A percentile compares a stretch with the other conserved stretches of the same genome.
Evolutionary conservation across 2,329 filamentous ascomycete species (phyloP).

Genomic region (Colletotrichum lupini): DNA sequence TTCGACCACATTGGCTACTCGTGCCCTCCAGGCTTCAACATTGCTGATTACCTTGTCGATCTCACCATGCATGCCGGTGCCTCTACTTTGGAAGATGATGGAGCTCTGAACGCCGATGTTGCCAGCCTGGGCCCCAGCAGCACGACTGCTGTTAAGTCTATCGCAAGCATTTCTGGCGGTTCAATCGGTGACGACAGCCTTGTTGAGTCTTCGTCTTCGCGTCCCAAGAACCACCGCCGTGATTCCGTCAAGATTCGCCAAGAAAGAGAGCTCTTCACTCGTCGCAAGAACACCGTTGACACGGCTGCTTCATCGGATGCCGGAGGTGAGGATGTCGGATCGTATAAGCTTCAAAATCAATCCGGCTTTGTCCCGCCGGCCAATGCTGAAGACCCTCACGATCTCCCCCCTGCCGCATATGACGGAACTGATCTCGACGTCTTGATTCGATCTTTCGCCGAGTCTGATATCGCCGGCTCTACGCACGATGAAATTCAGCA

Average conservation of each 20-base stretch:
- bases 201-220: slow-evolving; percentile 68
- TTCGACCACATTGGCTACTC: slow-evolving; percentile 93
- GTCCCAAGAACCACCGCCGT: slow-evolving; percentile 77
- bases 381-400: slow-evolving; percentile 76
- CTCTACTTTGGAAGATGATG: slow-evolving; percentile 69
- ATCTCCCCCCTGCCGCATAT: slow-evolving; percentile 68
- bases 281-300: slow-evolving; percentile 74
- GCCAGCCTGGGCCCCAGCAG: slow-evolving; percentile 84
- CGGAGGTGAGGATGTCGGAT: slow-evolving; percentile 61
- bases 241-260: slow-evolving; percentile 88
- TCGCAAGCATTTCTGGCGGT: slow-evolving; percentile 82
- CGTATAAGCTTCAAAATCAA: slow-evolving; percentile 63
- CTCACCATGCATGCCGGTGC: slow-evolving; percentile 94
- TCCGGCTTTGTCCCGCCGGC: slow-evolving; percentile 61
- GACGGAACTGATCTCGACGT: slow-evolving; percentile 83
- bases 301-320: slow-evolving; percentile 73
- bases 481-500: slow-evolving; percentile 83
- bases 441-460: slow-evolving; percentile 79
- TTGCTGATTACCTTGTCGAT: slow-evolving; percentile 97
- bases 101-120: slow-evolving; percentile 63
- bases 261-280: slow-evolving; percentile 89
- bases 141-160: slow-evolving; percentile 88
- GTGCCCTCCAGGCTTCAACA: slow-evolving; percentile 97
- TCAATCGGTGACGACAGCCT: slow-evolving; percentile 78
- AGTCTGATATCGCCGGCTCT: slow-evolving; percentile 79